Conservation (phyloP, 2,329 filamentous ascomycete genomes). For the Colletotrichum sp. region DNA sequence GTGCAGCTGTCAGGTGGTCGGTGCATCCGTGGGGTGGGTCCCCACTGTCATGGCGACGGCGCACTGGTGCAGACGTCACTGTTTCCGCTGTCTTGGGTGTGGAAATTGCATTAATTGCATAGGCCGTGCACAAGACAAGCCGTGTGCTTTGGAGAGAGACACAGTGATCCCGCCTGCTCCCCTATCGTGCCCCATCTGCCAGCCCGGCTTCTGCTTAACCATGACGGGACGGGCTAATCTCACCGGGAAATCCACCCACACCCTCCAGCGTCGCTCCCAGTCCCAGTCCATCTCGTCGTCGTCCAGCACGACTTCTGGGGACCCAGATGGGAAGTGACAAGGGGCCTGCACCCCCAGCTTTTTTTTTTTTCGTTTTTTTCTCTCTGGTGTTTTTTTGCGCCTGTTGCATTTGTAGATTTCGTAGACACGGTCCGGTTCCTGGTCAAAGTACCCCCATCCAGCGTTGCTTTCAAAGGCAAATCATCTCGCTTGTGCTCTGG, state of each 20-base stretch:
- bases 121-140: background rate
- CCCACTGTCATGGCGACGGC: background rate
- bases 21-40: background rate
- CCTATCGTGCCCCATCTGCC: slow-evolving; percentile 33
- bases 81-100: background rate
- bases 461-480: slow-evolving; percentile 48
- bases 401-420: slow-evolving; percentile 14
- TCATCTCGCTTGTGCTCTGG: slow-evolving; percentile 56
- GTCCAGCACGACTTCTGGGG: background rate
- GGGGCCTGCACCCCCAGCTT: slow-evolving; percentile 1
- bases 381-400: background rate
- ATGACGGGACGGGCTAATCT: slow-evolving; percentile 44
- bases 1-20: background rate
- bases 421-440: slow-evolving; percentile 27
- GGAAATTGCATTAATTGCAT: slow-evolving; percentile 2
- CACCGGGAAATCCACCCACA: slow-evolving; percentile 45
- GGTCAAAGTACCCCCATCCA: slow-evolving; percentile 31
- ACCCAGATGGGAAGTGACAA: background rate
- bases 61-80: background rate
- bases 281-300: background rate
- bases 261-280: slow-evolving; percentile 23
- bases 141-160: background rate
- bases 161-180: slow-evolving; percentile 19
- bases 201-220: slow-evolving; percentile 20
- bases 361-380: background rate